phyloP scores from a whole-genome alignment of 2,329 filamentous ascomycete species.

The Epichloe scottii region DNA sequence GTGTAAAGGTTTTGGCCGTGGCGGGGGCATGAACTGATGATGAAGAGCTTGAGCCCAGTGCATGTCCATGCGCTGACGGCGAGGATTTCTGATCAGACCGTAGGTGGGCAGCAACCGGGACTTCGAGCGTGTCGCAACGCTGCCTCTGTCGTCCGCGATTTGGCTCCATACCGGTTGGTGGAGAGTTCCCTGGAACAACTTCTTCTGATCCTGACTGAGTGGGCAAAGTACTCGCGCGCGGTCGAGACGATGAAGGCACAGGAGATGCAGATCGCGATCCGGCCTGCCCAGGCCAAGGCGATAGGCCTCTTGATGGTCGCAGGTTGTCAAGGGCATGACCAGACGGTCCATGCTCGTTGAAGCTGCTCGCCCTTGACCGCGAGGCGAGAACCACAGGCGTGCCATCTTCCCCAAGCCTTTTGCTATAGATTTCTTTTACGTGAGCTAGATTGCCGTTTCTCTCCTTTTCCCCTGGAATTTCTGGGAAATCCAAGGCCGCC shows the following conservation, averaged over 20 bases:
- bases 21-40: background rate
- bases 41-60: background rate
- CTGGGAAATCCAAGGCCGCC: constrained; percentile 37
- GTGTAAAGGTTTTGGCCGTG: background rate
- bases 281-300: background rate
- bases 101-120: constrained; percentile 3
- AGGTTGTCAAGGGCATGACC: constrained; percentile 2
- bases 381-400: constrained; percentile 14
- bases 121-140: constrained; percentile 9
- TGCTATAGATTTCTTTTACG: constrained; percentile 29
- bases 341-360: constrained; percentile 10
- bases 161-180: background rate
- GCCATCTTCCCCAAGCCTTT: constrained; percentile 18
- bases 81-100: background rate
- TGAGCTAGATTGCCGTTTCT: constrained; percentile 16
- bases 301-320: constrained; percentile 1
- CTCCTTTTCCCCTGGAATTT: constrained; percentile 38
- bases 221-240: constrained; percentile 7
- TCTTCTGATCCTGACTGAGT: background rate
- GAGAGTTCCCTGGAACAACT: background rate
- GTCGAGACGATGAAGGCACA: background rate
- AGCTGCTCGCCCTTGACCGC: constrained; percentile 26
- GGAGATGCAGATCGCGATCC: constrained; percentile 1
- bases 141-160: constrained; percentile 4
- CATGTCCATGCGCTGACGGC: background rate